These are phyloP conservation scores for Cutaneotrichosporon cutaneum DNA, from an alignment of 1,284 basidiomycete genomes.

Conservation along the genomic window DNA sequence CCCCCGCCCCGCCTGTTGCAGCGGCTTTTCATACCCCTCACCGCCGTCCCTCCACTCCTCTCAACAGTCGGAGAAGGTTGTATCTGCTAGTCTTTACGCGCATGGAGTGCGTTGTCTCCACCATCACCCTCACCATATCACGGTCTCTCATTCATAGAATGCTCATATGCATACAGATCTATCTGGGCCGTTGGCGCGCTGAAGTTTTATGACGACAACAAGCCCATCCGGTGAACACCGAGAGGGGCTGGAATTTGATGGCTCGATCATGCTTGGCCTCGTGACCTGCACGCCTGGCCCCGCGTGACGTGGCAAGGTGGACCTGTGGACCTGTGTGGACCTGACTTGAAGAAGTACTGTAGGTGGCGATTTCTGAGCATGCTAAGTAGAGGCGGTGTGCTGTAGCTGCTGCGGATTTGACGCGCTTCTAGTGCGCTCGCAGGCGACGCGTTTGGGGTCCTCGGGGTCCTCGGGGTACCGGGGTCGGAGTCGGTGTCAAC, in stretches of 20 bases:
- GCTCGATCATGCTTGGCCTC: not conserved
- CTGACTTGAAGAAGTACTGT: no score
- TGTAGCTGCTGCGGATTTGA: no score
- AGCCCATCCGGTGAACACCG: not conserved
- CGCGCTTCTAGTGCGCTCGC: no score
- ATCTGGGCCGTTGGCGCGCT: not conserved
- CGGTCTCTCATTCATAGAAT: not conserved
- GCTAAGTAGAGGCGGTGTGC: no score
- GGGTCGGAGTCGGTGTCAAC: no score
- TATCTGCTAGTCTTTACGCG: constrained; percentile 7
- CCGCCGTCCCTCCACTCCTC: constrained; percentile 6
- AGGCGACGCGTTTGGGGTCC: no score
- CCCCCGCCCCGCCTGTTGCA: not conserved
- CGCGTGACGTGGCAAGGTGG: not conserved
- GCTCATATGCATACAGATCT: constrained; percentile 3
- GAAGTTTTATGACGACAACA: not conserved
- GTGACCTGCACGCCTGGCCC: not conserved
- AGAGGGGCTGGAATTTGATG: no score
- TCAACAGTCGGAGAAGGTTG: constrained; percentile 8
- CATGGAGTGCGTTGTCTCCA: constrained; percentile 10
- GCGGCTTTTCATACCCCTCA: not conserved
- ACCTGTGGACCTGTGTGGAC: no score
- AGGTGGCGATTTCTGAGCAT: no score
- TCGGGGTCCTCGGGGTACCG: no score
- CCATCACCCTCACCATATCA: not conserved